Percentiles rank a stretch among this genome's conserved stretches.
These are phyloP conservation scores for Candida qinlingensis DNA, from an alignment of 805 yeast genomes.

Conservation along the genomic window DNA sequence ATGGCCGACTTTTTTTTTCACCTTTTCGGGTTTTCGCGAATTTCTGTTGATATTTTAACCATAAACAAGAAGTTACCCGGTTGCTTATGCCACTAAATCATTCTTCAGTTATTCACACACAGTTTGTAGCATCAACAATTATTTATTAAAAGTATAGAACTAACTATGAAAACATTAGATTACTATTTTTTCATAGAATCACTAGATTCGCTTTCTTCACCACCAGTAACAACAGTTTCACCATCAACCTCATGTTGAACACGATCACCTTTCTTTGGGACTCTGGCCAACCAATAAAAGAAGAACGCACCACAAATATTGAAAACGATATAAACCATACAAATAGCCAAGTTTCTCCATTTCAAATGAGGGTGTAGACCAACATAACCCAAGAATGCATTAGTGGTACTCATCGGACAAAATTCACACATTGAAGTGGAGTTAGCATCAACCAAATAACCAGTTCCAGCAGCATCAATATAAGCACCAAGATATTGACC, in stretches of 20 bases:
- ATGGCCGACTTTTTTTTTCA: too few relatives aligned
- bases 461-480: conserved; percentile 21
- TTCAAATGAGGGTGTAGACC: conserved; percentile 39
- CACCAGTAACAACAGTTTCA: not conserved
- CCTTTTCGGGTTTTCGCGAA: too few relatives aligned
- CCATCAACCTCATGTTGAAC: conserved; percentile 4
- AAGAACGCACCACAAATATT: conserved; percentile 37
- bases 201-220: not conserved
- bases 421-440: conserved; percentile 47
- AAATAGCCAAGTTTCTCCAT: conserved; percentile 64
- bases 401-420: conserved; percentile 56
- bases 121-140: too few relatives aligned
- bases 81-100: too few relatives aligned
- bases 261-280: conserved; percentile 48
- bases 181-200: not conserved
- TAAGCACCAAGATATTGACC: conserved; percentile 41
- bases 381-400: conserved; percentile 46
- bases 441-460: conserved; percentile 9
- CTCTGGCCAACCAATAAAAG: conserved; percentile 57
- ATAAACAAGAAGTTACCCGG: too few relatives aligned
- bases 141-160: too few relatives aligned
- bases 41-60: too few relatives aligned
- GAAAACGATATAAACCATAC: conserved; percentile 37
- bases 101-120: too few relatives aligned
- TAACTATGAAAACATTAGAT: conserved; percentile 34